phyloP scores from a whole-genome alignment of 2,329 filamentous ascomycete genomes.

The Alternaria brassicicola region DNA sequence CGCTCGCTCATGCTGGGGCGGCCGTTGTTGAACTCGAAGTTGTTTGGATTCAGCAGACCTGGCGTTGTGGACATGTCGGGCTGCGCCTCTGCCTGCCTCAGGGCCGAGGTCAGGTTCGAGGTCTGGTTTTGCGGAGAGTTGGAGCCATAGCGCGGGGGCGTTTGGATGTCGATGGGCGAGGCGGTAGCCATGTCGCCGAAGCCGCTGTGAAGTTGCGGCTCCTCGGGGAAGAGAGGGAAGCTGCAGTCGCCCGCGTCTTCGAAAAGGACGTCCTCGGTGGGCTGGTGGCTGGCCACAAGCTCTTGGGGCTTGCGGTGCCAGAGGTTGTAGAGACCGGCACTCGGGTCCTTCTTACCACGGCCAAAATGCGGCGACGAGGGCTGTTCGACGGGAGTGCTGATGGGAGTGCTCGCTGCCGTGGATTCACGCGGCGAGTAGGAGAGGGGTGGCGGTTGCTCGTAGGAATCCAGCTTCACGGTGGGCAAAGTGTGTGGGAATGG shows the following conservation, averaged over 20 bases:
- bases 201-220: conserved; percentile 28
- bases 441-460: conserved; percentile 59
- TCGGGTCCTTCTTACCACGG: conserved; percentile 50
- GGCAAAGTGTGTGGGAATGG: conserved; percentile 14
- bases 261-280: conserved; percentile 48
- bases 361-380: conserved; percentile 51
- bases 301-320: conserved; percentile 54
- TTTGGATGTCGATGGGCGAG: conserved; percentile 65
- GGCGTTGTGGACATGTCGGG: conserved; percentile 44
- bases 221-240: conserved; percentile 48
- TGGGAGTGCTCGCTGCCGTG: conserved; percentile 59
- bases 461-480: conserved; percentile 61
- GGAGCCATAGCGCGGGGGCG: conserved; percentile 60
- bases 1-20: conserved; percentile 50
- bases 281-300: conserved; percentile 38
- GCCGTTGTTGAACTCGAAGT: conserved; percentile 38
- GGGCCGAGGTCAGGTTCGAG: conserved; percentile 67
- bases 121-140: conserved; percentile 66
- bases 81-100: conserved; percentile 57
- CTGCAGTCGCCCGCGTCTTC: conserved; percentile 51
- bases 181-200: conserved; percentile 58
- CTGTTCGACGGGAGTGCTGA: conserved; percentile 49
- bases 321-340: conserved; percentile 45
- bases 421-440: conserved; percentile 60
- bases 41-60: conserved; percentile 50